Evolutionary conservation across 306 rosid species (phyloP).

Genomic region (Prunus persica): Prunus_persica_NCBIv2 NC_034009.1:47662501-47663000

Average conservation of each 20-base stretch:
- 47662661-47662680: not conserved
- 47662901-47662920: no score
- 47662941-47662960: no score
- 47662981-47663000: no score
- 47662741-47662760: slow-evolving; percentile 51
- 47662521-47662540: slow-evolving; percentile 44
- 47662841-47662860: not conserved
- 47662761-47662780: slow-evolving; percentile 85
- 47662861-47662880: not conserved
- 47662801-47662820: slow-evolving; percentile 86
- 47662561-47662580: slow-evolving; percentile 5
- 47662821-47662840: slow-evolving; percentile 78
- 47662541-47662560: slow-evolving; percentile 29
- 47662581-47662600: slow-evolving; percentile 25
- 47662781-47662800: slow-evolving; percentile 96
- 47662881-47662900: not conserved
- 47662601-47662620: slow-evolving; percentile 35
- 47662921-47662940: no score
- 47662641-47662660: not conserved
- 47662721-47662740: slow-evolving; percentile 34
- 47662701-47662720: slow-evolving; percentile 11
- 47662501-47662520: slow-evolving; percentile 32
- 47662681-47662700: slow-evolving; percentile 26
- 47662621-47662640: slow-evolving; percentile 32
- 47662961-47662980: no score